A percentile compares a stretch with the other conserved stretches of the same genome.
These are phyloP conservation scores for Cicer arietinum DNA, from an alignment of 306 rosid genomes.

Conservation along the genomic window DNA sequence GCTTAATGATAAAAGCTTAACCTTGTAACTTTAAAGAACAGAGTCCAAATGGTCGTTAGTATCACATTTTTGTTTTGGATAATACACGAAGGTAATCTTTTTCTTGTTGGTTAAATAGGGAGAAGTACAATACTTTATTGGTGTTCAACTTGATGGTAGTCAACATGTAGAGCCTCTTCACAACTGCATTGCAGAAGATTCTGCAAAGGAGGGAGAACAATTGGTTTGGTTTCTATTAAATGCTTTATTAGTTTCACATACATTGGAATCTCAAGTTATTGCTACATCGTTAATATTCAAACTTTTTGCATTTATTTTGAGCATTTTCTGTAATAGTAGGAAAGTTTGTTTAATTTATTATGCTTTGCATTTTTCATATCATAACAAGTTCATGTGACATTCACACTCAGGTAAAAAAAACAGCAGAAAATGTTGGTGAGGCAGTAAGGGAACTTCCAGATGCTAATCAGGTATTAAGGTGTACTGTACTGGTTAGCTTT, in stretches of 20 bases:
- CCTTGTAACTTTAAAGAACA: no score
- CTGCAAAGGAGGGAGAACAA: constrained; percentile 78
- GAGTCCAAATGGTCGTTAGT: no score
- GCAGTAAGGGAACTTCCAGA: constrained; percentile 97
- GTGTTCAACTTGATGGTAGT: constrained; percentile 99
- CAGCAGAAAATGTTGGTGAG: constrained; percentile 85
- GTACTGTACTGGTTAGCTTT: constrained; percentile 19
- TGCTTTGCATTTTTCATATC: constrained; percentile 26
- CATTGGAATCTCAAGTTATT: constrained; percentile 18
- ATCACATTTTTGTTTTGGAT: constrained; percentile 3
- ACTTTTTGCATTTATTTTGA: constrained; percentile 6
- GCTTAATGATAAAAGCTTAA: no score
- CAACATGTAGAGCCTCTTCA: constrained; percentile 89
- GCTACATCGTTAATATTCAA: constrained; percentile 14
- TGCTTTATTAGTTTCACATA: constrained; percentile 11
- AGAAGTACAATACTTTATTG: constrained; percentile 95
- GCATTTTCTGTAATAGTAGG: constrained; percentile 7
- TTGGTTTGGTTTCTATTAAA: constrained; percentile 58
- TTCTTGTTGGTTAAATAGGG: constrained; percentile 63
- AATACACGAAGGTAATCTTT: not conserved
- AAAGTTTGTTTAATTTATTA: constrained; percentile 14
- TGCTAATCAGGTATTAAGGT: constrained; percentile 81
- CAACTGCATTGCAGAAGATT: constrained; percentile 66
- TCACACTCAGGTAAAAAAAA: constrained; percentile 68
- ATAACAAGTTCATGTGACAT: constrained; percentile 34